These are phyloP conservation scores for Alloteropsis semialata DNA, from an alignment of 176 grass and related monocot genomes.

Conservation along the genomic window DNA sequence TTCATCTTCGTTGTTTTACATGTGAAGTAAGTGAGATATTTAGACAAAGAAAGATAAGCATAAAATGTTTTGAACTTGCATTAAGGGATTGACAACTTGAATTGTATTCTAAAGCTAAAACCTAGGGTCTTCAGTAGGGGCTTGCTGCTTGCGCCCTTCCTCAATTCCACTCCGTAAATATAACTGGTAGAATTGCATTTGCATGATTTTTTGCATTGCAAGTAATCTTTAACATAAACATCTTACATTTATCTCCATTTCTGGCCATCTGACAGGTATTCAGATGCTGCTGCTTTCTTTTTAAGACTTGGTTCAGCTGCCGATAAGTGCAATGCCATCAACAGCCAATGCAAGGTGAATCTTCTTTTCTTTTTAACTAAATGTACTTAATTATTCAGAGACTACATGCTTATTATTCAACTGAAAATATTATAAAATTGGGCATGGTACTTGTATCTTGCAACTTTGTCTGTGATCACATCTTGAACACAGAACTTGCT, in stretches of 20 bases:
- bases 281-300: constrained; percentile 80
- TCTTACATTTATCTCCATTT: background rate
- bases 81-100: background rate
- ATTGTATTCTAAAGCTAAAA: background rate
- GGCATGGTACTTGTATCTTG: background rate
- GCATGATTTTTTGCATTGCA: background rate
- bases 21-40: background rate
- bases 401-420: background rate
- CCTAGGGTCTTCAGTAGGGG: background rate
- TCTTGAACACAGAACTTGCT: background rate
- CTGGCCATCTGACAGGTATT: constrained; percentile 51
- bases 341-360: constrained; percentile 99
- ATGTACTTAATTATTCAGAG: constrained; percentile 1
- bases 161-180: background rate
- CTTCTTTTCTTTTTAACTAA: background rate
- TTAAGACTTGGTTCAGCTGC: constrained; percentile 84
- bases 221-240: background rate
- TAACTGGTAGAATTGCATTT: background rate
- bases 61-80: background rate
- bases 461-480: background rate
- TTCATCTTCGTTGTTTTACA: background rate
- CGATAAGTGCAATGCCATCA: constrained; percentile 90
- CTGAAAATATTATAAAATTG: background rate
- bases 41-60: background rate
- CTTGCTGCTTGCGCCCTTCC: background rate